Conservation (phyloP, 495 filamentous ascomycete genomes). For the Aspergillus conjunctus region DNA sequence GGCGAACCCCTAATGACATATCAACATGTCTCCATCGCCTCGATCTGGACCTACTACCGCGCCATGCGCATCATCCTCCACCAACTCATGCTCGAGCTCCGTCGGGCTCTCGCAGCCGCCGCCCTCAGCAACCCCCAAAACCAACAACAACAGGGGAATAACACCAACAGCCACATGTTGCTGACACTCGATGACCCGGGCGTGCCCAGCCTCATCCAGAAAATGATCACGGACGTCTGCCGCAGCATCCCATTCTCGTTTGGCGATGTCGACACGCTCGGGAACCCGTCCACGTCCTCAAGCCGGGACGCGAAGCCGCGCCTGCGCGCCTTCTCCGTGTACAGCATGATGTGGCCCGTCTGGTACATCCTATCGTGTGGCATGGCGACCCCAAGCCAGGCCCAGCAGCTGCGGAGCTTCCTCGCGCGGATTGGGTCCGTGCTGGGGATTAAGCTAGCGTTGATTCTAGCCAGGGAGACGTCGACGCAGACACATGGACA, state of each 20-base stretch:
- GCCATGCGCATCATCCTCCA: constrained; percentile 43
- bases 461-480: constrained; percentile 37
- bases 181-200: background rate
- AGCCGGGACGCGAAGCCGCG: constrained; percentile 15
- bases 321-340: constrained; percentile 38
- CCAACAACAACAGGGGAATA: constrained; percentile 7
- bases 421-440: constrained; percentile 35
- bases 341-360: constrained; percentile 46
- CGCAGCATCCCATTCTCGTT: constrained; percentile 44
- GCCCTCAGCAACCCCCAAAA: background rate
- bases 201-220: constrained; percentile 31
- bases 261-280: constrained; percentile 42
- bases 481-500: background rate
- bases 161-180: constrained; percentile 1
- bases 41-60: constrained; percentile 47
- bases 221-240: constrained; percentile 45
- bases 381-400: constrained; percentile 38
- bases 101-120: constrained; percentile 26
- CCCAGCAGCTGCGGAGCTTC: constrained; percentile 32
- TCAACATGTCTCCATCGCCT: constrained; percentile 30
- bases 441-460: constrained; percentile 44
- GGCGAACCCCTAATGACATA: constrained; percentile 44
- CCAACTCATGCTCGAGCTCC: constrained; percentile 33
- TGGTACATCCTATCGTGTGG: constrained; percentile 46
- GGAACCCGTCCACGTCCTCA: constrained; percentile 27